phyloP scores from a whole-genome alignment of 805 yeast genomes.

The Metschnikowia rubicola region DNA sequence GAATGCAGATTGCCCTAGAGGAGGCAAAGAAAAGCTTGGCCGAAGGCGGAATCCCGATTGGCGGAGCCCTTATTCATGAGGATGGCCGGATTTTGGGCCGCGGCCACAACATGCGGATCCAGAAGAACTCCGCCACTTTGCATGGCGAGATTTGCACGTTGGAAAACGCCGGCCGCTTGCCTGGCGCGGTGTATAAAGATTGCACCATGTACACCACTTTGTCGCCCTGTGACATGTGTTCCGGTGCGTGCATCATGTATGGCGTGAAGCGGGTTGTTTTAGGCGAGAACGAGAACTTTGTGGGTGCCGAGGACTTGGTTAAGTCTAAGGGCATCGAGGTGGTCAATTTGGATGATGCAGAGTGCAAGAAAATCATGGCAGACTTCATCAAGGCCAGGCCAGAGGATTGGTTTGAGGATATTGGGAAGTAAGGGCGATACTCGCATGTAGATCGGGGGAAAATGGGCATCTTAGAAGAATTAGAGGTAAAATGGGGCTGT shows the following conservation, averaged over 20 bases:
- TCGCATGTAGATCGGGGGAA: neutral
- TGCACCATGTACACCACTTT: conserved; percentile 91
- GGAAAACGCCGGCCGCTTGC: conserved; percentile 87
- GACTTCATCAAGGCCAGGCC: conserved; percentile 76
- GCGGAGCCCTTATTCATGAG: conserved; percentile 67
- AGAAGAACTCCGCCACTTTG: conserved; percentile 74
- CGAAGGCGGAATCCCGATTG: conserved; percentile 92
- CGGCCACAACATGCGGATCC: conserved; percentile 90
- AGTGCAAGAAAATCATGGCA: conserved; percentile 70
- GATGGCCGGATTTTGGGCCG: conserved; percentile 81
- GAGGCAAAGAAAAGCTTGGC: conserved; percentile 63
- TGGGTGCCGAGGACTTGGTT: conserved; percentile 81
- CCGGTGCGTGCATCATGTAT: conserved; percentile 88
- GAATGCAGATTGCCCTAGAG: conserved; percentile 66
- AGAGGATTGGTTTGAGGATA: conserved; percentile 79
- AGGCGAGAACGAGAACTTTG: conserved; percentile 82
- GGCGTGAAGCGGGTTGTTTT: conserved; percentile 83
- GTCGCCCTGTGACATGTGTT: conserved; percentile 94
- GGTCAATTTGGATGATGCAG: conserved; percentile 53
- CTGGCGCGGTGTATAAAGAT: conserved; percentile 71
- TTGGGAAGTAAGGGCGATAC: conserved; percentile 44
- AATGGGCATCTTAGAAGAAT: neutral
- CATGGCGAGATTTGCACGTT: conserved; percentile 92
- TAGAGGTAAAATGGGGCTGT: no score
- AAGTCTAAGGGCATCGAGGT: conserved; percentile 66